Base-by-base conservation (phyloP, 768 basidiomycete genomes). In the Dioszegia aurantiaca region DNA sequence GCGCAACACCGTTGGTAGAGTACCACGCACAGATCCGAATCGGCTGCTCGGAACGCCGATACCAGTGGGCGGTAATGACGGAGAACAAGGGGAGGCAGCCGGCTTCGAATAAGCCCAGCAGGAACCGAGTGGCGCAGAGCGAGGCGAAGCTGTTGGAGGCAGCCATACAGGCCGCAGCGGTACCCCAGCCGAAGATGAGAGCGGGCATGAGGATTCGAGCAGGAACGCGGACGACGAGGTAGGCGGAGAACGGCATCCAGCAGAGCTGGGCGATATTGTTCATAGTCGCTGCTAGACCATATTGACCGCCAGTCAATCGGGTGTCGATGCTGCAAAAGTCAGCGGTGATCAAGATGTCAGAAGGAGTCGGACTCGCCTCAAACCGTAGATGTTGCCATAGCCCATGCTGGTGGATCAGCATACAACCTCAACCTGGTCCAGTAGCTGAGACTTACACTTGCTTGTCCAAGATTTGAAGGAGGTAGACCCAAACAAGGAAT, bases 401-500 rank as follows among this genome's bases (percentile, higher is more conserved):
- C 37, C 37, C 27, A 63, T 46, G 42, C 56, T 54, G 16, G 40
- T 56, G 17, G 56, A 53, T n/a, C n/a, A n/a, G n/a, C n/a, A n/a
- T n/a, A n/a, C 23, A 62, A 53, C 23, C 57, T 53, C 16, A 39
- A 59, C n/a, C 41, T 62, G 30, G 31, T 51, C 10, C 40, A 33
- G 40, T 60, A 53, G 17, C 51, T 53, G 21, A 60, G n/a, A n/a
- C n/a, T n/a, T n/a, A 43, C 10, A 36, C 33, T 1, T 19, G 23
- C 24, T 76, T 70, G 62, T 73, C 75, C 55, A 67, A 59, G 53
- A 74, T 73, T 60, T 77, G 76, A 6, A 78, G 56, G 65, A 75
- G 74, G 60, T 77, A 77, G 5, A 76, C 66, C 72, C 49, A 47
- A 5, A 47, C 46, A 12, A 47, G 46, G 28, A 47, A 28, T 3